Evolutionary conservation across 1,284 basidiomycete genomes (phyloP).

Genomic region (Kwoniella shivajii): DNA sequence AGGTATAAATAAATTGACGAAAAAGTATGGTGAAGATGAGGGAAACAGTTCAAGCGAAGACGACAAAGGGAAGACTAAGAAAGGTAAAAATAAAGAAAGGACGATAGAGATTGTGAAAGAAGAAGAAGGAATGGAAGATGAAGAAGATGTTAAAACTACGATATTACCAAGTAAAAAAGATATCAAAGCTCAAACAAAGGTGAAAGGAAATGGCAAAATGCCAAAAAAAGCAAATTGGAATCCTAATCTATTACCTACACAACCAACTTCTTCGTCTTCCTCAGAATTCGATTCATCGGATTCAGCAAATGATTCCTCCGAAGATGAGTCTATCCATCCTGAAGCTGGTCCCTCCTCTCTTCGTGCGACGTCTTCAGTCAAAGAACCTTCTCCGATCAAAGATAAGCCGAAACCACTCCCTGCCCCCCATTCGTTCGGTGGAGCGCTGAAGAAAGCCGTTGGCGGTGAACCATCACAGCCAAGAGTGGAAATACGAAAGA

Average conservation of each 20-base stretch:
- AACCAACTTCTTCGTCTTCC: conserved; percentile 32
- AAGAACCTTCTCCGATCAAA: not conserved
- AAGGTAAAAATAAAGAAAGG: conserved; percentile 61
- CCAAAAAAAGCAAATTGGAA: conserved; percentile 49
- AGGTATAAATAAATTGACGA: conserved; percentile 63
- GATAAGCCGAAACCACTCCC: not conserved
- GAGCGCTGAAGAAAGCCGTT: conserved; percentile 34
- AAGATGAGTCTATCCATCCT: conserved; percentile 8
- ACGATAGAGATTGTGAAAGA: conserved; percentile 66
- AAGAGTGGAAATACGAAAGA: conserved; percentile 31
- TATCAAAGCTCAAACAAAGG: conserved; percentile 23
- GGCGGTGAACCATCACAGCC: conserved; percentile 36
- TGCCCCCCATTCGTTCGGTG: conserved; percentile 17
- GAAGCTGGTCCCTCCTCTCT: conserved; percentile 22
- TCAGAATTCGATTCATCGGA: conserved; percentile 54
- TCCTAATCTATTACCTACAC: conserved; percentile 38
- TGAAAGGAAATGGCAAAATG: conserved; percentile 25
- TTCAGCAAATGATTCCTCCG: conserved; percentile 41
- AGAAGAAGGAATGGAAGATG: conserved; percentile 55
- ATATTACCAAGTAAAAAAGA: conserved; percentile 41
- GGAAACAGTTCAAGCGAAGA: conserved; percentile 55
- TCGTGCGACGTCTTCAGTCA: not conserved
- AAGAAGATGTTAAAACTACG: conserved; percentile 53
- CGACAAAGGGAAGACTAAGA: conserved; percentile 58
- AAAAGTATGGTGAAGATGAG: conserved; percentile 60